These are phyloP conservation scores for Pyricularia pennisetigena DNA, from an alignment of 2,329 filamentous ascomycete species.

Conservation along the genomic window DNA sequence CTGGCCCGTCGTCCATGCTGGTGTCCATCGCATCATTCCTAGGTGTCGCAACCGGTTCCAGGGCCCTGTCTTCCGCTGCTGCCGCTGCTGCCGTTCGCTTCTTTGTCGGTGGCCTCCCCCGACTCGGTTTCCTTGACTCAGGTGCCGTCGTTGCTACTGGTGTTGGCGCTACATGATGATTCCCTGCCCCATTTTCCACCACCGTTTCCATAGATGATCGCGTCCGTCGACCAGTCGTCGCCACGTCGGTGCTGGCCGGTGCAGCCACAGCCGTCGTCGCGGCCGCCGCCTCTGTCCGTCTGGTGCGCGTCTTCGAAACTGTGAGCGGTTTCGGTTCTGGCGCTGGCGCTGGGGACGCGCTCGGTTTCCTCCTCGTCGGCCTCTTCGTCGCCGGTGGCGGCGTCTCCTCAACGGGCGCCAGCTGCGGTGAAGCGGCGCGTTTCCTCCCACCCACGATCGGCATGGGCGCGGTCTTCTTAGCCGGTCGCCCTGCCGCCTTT, in stretches of 20 bases:
- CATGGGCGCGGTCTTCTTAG: constrained; percentile 17
- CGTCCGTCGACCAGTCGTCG: constrained; percentile 31
- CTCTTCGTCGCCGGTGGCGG: constrained; percentile 12
- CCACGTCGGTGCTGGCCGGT: constrained; percentile 5
- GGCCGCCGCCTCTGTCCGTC: not conserved
- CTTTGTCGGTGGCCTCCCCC: constrained; percentile 7
- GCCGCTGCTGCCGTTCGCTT: constrained; percentile 4
- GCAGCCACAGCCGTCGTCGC: not conserved
- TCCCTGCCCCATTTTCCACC: constrained; percentile 16
- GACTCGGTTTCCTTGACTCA: constrained; percentile 5
- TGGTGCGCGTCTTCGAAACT: constrained; percentile 22
- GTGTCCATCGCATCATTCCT: not conserved
- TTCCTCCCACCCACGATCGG: constrained; percentile 12
- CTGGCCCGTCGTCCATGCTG: constrained; percentile 14
- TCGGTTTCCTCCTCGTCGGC: constrained; percentile 28
- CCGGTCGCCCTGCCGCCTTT: constrained; percentile 23
- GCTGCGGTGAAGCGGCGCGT: constrained; percentile 16
- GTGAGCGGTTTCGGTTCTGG: constrained; percentile 20
- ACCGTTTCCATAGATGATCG: constrained; percentile 30
- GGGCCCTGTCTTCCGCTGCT: not conserved
- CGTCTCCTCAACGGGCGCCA: constrained; percentile 8
- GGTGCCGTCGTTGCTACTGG: constrained; percentile 5
- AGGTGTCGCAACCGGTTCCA: not conserved
- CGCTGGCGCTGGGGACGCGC: constrained; percentile 25
- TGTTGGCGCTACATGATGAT: constrained; percentile 8